phyloP scores from a whole-genome alignment of 2,329 filamentous ascomycete genomes.

The Sporothrix protearum region DNA sequence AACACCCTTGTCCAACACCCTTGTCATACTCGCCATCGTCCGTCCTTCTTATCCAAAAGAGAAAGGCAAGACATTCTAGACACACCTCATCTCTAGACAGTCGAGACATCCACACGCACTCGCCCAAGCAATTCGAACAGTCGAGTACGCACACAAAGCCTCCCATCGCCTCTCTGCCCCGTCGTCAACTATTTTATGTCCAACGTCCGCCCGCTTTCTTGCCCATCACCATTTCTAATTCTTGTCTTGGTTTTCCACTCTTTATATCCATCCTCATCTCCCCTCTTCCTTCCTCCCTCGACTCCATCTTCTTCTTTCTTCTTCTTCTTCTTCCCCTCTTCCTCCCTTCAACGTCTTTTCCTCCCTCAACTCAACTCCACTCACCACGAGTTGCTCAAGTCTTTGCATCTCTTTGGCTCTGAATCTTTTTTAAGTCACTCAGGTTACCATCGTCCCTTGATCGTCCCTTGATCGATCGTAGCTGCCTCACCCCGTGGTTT shows the following conservation, averaged over 20 bases:
- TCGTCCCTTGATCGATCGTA: background rate
- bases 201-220: constrained; percentile 21
- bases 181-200: constrained; percentile 22
- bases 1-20: constrained; percentile 8
- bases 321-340: constrained; percentile 14
- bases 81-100: background rate
- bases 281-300: background rate
- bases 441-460: background rate
- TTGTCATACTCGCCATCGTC: constrained; percentile 1
- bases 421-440: background rate
- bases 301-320: background rate
- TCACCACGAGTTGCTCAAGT: background rate
- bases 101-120: constrained; percentile 1
- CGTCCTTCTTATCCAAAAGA: background rate
- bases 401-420: background rate
- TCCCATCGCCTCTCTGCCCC: background rate
- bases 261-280: constrained; percentile 3
- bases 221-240: constrained; percentile 22
- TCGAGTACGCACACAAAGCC: background rate
- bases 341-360: constrained; percentile 12
- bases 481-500: background rate
- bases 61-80: background rate
- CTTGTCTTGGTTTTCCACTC: constrained; percentile 14
- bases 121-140: background rate
- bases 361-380: background rate